A percentile compares a stretch with the other conserved stretches of the same genome.
Conservation (phyloP, 441 rosid genomes). For the Euphorbia schlechtendalii region DNA sequence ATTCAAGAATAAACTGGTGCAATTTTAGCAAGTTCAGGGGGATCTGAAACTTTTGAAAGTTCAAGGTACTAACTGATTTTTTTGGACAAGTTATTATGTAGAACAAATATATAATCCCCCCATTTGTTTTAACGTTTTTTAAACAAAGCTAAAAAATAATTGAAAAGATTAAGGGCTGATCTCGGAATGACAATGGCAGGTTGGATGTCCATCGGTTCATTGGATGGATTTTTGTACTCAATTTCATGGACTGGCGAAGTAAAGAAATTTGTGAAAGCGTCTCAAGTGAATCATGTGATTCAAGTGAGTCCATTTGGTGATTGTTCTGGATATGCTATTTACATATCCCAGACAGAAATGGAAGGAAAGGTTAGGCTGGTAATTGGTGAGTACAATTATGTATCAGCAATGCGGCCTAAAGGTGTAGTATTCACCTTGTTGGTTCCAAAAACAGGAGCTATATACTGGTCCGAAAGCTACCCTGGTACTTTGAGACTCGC, state of each 20-base stretch:
- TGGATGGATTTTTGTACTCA: constrained; percentile 74
- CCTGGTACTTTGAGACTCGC: constrained; percentile 40
- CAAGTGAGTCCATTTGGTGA: constrained; percentile 59
- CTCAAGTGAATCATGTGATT: constrained; percentile 37
- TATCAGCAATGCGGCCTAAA: constrained; percentile 59
- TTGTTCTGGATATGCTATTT: constrained; percentile 71
- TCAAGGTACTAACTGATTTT: too few relatives aligned
- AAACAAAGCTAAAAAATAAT: not conserved
- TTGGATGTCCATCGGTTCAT: constrained; percentile 73
- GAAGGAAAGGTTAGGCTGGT: constrained; percentile 39
- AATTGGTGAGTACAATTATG: constrained; percentile 31
- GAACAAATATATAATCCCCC: not conserved
- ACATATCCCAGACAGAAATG: constrained; percentile 62
- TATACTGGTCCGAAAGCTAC: constrained; percentile 67
- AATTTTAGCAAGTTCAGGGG: too few relatives aligned
- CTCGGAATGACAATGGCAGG: constrained; percentile 29
- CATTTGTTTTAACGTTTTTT: not conserved
- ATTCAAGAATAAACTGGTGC: too few relatives aligned
- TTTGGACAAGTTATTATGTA: not conserved
- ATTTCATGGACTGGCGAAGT: constrained; percentile 63
- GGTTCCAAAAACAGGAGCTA: constrained; percentile 60
- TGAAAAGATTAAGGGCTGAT: not conserved
- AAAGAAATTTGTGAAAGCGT: constrained; percentile 37
- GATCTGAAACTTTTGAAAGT: too few relatives aligned
- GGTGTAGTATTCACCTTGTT: constrained; percentile 50